Evolutionary conservation across 495 filamentous ascomycete genomes (phyloP).

Genomic region (Daldinia concentrica): DNA sequence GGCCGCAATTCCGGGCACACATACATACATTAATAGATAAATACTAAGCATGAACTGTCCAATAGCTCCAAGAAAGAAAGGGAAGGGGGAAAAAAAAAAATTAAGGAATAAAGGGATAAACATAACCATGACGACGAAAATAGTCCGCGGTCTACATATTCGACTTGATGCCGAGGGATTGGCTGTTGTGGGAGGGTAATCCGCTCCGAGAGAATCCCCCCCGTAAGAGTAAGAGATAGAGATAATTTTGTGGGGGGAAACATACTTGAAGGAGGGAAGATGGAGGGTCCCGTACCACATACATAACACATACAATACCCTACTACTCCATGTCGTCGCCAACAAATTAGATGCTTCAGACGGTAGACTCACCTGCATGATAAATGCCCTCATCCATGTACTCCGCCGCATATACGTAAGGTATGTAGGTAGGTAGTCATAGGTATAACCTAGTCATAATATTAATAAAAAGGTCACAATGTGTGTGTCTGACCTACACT

Average conservation of each 20-base stretch:
- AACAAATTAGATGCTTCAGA: constrained; percentile 38
- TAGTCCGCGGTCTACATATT: neutral
- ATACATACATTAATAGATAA: constrained; percentile 34
- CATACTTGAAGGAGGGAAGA: constrained; percentile 30
- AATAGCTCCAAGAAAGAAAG: constrained; percentile 6
- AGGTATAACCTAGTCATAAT: neutral
- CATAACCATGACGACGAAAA: neutral
- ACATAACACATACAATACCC: constrained; percentile 4
- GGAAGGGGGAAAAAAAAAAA: too few species aligned
- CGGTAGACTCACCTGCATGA: constrained; percentile 34
- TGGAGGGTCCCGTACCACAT: constrained; percentile 35
- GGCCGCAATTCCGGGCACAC: constrained; percentile 41
- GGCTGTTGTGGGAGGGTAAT: constrained; percentile 13
- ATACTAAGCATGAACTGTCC: constrained; percentile 13
- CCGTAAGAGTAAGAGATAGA: constrained; percentile 39
- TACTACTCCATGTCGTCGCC: constrained; percentile 22
- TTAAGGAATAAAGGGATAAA: constrained; percentile 5
- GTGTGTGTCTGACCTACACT: neutral
- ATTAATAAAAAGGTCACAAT: neutral
- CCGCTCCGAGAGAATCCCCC: constrained; percentile 18
- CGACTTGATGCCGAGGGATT: neutral
- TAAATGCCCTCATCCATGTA: constrained; percentile 40
- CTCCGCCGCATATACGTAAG: constrained; percentile 8
- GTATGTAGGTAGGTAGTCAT: neutral
- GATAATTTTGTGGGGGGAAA: constrained; percentile 28